Percentiles rank a stretch among this genome's conserved stretches.
phyloP scores from a whole-genome alignment of 257 asterid genomes.

The Coffea eugenioides region DNA sequence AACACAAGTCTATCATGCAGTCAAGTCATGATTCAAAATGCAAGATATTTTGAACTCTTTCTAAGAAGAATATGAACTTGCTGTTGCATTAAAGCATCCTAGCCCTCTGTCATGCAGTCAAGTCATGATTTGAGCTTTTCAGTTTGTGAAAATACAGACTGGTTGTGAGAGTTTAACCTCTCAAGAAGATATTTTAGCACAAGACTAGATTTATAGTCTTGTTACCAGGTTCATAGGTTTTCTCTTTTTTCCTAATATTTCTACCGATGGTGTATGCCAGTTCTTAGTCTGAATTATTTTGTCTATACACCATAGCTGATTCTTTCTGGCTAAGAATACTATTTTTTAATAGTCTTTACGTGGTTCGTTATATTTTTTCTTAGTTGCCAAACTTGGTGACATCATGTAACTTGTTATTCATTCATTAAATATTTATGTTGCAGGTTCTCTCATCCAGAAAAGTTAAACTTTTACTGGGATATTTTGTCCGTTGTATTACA shows the following conservation, averaged over 20 bases:
- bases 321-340: background rate
- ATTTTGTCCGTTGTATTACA: constrained; percentile 66
- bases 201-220: no score
- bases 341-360: background rate
- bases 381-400: background rate
- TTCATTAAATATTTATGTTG: constrained; percentile 6
- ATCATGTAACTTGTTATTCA: background rate
- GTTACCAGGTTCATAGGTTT: no score
- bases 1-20: no score
- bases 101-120: no score
- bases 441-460: constrained; percentile 92
- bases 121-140: no score
- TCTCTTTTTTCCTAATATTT: background rate
- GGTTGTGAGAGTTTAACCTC: no score
- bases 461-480: constrained; percentile 81
- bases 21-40: no score
- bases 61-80: no score
- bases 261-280: background rate
- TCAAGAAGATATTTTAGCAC: no score
- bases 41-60: no score
- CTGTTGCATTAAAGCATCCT: no score
- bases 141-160: no score
- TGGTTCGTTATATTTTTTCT: background rate
- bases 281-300: background rate
- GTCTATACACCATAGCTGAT: background rate